Evolutionary conservation across 202 grass and related monocot genomes (phyloP).

Genomic region (Digitaria exilis): DNA sequence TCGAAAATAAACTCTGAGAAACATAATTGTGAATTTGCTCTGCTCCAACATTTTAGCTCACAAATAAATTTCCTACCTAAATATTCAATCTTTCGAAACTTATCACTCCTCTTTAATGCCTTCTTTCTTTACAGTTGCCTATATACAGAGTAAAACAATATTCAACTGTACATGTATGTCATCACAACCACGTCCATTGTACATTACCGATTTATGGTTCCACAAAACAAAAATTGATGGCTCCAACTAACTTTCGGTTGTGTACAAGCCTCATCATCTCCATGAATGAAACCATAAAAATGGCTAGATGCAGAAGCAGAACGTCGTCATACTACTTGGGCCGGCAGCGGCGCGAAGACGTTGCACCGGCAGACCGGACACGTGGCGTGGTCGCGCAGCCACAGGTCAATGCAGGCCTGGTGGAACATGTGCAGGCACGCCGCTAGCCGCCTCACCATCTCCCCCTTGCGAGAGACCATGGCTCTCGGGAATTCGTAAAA

Average conservation of each 20-base stretch:
- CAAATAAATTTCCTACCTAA: too few species aligned
- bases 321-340: not conserved
- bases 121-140: too few species aligned
- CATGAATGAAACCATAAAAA: not conserved
- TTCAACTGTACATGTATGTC: too few species aligned
- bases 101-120: too few species aligned
- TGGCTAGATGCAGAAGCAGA: not conserved
- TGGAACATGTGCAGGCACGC: constrained; percentile 58
- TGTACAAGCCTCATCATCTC: not conserved
- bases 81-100: too few species aligned
- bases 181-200: too few species aligned
- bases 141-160: too few species aligned
- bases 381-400: constrained; percentile 40
- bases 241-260: too few species aligned
- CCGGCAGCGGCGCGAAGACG: not conserved
- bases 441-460: constrained; percentile 45
- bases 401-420: constrained; percentile 45
- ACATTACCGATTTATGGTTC: not conserved
- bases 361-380: constrained; percentile 50
- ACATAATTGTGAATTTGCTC: too few species aligned
- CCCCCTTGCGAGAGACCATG: constrained; percentile 32
- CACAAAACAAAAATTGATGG: not conserved
- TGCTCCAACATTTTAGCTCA: too few species aligned
- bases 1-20: too few species aligned
- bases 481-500: not conserved